A percentile compares a stretch with the other conserved stretches of the same genome.
Evolutionary conservation across 169 alveolate species (phyloP).

Genomic region (Eimeria tenella): DNA sequence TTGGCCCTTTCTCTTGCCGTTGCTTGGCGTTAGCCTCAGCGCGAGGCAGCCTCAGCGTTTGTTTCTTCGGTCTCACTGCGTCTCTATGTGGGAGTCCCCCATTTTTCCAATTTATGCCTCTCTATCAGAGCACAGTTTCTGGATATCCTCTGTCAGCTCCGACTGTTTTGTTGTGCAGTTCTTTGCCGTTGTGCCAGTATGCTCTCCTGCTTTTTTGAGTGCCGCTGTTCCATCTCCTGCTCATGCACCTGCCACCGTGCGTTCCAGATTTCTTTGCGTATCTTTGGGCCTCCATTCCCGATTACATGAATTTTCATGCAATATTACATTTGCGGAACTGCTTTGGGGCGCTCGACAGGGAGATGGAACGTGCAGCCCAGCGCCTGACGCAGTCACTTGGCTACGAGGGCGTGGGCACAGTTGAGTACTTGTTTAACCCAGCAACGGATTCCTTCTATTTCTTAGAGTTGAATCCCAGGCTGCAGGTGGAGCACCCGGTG

Average conservation of each 20-base stretch:
- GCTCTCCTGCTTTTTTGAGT: background rate
- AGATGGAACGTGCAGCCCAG: conserved; percentile 93
- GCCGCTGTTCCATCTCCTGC: background rate
- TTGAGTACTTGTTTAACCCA: conserved; percentile 94
- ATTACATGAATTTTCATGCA: no score
- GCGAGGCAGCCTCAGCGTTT: background rate
- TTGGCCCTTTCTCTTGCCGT: background rate
- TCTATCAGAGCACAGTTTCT: no score
- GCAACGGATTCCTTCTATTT: conserved; percentile 88
- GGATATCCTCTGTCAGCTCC: no score
- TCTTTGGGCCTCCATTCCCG: no score
- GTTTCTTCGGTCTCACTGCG: background rate
- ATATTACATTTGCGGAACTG: no score
- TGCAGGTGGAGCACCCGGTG: conserved; percentile 96
- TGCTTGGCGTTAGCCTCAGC: background rate
- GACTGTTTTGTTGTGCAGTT: no score
- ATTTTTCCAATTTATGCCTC: no score
- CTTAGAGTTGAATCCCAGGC: conserved; percentile 85
- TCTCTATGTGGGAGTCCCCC: background rate
- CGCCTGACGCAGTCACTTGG: conserved; percentile 92
- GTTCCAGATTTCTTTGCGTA: no score
- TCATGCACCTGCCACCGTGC: background rate
- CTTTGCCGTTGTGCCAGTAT: no score
- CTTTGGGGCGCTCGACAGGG: conserved; percentile 63
- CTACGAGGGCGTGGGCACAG: conserved; percentile 94